Base-by-base conservation (phyloP, 805 yeast genomes). In the Saccharomycopsis synnaedendra region DNA sequence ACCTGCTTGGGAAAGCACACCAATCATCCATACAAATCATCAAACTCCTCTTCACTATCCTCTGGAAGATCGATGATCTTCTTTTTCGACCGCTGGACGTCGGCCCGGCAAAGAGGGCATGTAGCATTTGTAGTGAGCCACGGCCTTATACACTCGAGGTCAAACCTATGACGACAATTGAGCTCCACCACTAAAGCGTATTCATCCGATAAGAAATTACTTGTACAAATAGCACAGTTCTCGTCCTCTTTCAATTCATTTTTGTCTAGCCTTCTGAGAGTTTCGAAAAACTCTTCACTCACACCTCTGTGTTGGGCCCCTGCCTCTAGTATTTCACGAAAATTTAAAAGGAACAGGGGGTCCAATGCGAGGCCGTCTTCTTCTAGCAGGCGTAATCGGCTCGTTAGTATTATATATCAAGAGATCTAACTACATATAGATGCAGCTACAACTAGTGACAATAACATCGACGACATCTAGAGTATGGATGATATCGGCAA, bases 111-210 rank as follows among this genome's bases (percentile, higher is more conserved):
- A 57, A 90, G 63, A 0, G 97, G 97, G 59, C 97, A 89, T 0
- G 86, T 82, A 1, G 74, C 67, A 56, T 82, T 78, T 45, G 78
- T 67, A 53, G 77, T 75, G 45, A 90, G 68, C 97, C 97, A 89
- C 0, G 95, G 93, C 0, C 83, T 82, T 37, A 90, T 79, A 61
- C 97, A 89, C 55, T 90, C 97, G 54, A 88, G 68, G 60, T 89
- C 97, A 63, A 85, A 89, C 39, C 72, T 72, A 62, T 89, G 97
- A 38, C 71, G 69, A 63, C 97, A 89, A 4, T 82, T 81, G 30
- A 89, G 68, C 55, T 73, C 68, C 11, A 87, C 96, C 8, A 89
- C 78, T 43, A 89, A 66, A 3, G 96, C 96, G 57, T 82, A 80
- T 42, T 77, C 68, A 59, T 87, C 95, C 34, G 79, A 82, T 3